phyloP scores from a whole-genome alignment of 306 rosid genomes.

The Vachellia collinsii region DNA sequence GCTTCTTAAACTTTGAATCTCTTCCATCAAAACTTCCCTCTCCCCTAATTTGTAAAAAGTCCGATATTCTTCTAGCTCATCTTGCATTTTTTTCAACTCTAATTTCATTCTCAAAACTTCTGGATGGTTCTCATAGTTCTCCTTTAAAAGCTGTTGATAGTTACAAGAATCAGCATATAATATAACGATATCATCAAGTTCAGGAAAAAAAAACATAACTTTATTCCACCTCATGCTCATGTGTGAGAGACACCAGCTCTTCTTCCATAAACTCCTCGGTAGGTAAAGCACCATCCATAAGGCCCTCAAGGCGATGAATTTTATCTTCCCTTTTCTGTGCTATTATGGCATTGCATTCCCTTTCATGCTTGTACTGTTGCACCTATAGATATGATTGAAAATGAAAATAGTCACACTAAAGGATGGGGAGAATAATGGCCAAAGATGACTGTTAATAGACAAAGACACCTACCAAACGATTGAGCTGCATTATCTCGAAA shows the following conservation, averaged over 20 bases:
- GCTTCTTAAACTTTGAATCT: slow-evolving; percentile 87
- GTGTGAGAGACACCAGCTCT: slow-evolving; percentile 68
- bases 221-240: slow-evolving; percentile 75
- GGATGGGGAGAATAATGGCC: slow-evolving; percentile 23
- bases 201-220: slow-evolving; percentile 14
- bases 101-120: slow-evolving; percentile 79
- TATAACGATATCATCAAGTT: not conserved
- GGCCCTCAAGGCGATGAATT: slow-evolving; percentile 90
- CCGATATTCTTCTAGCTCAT: slow-evolving; percentile 70
- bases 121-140: slow-evolving; percentile 89
- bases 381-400: slow-evolving; percentile 58
- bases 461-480: slow-evolving; percentile 76
- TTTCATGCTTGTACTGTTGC: slow-evolving; percentile 90
- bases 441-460: slow-evolving; percentile 19
- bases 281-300: slow-evolving; percentile 92
- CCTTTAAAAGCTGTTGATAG: slow-evolving; percentile 74
- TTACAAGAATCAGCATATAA: slow-evolving; percentile 38
- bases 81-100: slow-evolving; percentile 76
- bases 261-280: slow-evolving; percentile 87
- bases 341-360: slow-evolving; percentile 85
- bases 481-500: slow-evolving; percentile 81
- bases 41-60: slow-evolving; percentile 83
- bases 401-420: slow-evolving; percentile 43
- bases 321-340: slow-evolving; percentile 94
- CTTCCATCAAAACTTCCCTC: slow-evolving; percentile 95